Conservation (phyloP, 2,329 filamentous ascomycete genomes). For the Apiospora saccharicola region DNA sequence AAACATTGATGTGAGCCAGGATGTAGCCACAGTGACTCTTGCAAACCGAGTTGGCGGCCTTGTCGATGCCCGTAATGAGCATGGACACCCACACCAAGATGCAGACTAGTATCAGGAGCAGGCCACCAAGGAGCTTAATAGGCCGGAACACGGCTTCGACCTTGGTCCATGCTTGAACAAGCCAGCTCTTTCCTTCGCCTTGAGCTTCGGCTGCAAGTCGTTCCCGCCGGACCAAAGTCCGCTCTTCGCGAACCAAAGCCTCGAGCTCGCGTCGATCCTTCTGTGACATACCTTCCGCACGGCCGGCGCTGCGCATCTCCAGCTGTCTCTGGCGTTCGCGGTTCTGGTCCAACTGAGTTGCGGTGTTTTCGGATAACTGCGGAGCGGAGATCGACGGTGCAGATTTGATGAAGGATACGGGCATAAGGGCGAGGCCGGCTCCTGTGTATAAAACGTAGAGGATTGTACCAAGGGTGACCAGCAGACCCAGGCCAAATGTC, state of each 20-base stretch:
- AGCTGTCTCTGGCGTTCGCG: conserved; percentile 91
- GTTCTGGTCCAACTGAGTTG: conserved; percentile 84
- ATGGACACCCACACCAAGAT: conserved; percentile 87
- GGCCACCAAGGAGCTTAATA: conserved; percentile 84
- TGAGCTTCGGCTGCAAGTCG: conserved; percentile 83
- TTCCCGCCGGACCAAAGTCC: conserved; percentile 88
- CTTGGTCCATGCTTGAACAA: conserved; percentile 82
- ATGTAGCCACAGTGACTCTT: conserved; percentile 92
- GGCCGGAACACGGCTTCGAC: conserved; percentile 84
- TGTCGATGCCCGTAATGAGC: conserved; percentile 95
- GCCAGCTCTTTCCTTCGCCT: conserved; percentile 76
- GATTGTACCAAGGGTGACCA: conserved; percentile 85
- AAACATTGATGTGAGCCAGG: conserved; percentile 84
- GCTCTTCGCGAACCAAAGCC: conserved; percentile 85
- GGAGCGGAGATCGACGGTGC: conserved; percentile 86
- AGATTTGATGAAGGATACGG: conserved; percentile 90
- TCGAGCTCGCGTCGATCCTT: conserved; percentile 92
- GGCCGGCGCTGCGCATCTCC: conserved; percentile 82
- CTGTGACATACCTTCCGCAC: conserved; percentile 75
- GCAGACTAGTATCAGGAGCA: conserved; percentile 77
- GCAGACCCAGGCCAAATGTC: conserved; percentile 86
- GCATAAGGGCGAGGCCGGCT: conserved; percentile 85
- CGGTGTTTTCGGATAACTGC: conserved; percentile 77
- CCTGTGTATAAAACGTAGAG: conserved; percentile 91
- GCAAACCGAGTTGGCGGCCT: conserved; percentile 94